phyloP scores from a whole-genome alignment of 2,329 filamentous ascomycete species.

The Microthyrium microscopicum region DNA sequence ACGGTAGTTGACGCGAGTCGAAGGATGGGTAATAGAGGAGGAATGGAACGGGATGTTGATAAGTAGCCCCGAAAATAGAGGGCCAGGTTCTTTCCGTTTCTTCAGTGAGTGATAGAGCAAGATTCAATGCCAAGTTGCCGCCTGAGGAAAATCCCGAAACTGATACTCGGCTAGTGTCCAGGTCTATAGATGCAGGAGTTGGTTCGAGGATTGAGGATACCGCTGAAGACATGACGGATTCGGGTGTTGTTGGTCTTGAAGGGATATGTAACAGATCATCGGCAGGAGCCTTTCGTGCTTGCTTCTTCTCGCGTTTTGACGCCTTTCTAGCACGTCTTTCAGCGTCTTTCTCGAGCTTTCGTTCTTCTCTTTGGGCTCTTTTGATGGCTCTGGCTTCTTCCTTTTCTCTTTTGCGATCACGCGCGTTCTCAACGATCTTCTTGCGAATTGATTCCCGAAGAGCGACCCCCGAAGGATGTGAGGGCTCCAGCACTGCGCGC shows the following conservation, averaged over 20 bases:
- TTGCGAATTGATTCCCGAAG: slow-evolving; percentile 16
- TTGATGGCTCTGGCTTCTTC: slow-evolving; percentile 10
- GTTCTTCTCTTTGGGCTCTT: slow-evolving; percentile 6
- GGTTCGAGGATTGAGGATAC: no score
- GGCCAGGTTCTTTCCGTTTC: slow-evolving; percentile 22
- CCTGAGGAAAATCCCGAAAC: slow-evolving; percentile 30
- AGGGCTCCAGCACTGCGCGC: slow-evolving; percentile 23
- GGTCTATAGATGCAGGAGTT: slow-evolving; percentile 9
- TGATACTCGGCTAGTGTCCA: slow-evolving; percentile 24
- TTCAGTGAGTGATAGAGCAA: slow-evolving; percentile 19
- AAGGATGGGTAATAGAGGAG: slow-evolving; percentile 27
- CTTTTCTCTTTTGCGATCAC: slow-evolving; percentile 14
- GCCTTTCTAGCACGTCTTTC: background rate
- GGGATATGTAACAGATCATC: no score
- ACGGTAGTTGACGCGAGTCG: slow-evolving; percentile 24
- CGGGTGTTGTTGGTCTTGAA: slow-evolving; percentile 7
- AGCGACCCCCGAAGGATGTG: slow-evolving; percentile 15
- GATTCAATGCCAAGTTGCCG: slow-evolving; percentile 30
- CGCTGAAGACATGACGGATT: no score
- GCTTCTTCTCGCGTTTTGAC: background rate
- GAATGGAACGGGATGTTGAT: slow-evolving; percentile 21
- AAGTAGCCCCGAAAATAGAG: slow-evolving; percentile 18
- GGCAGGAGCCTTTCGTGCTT: slow-evolving; percentile 5
- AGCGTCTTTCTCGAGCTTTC: slow-evolving; percentile 7
- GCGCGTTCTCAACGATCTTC: slow-evolving; percentile 18